Base-by-base conservation (phyloP, 1,284 basidiomycete genomes). In the Naganishia liquefaciens region DNA sequence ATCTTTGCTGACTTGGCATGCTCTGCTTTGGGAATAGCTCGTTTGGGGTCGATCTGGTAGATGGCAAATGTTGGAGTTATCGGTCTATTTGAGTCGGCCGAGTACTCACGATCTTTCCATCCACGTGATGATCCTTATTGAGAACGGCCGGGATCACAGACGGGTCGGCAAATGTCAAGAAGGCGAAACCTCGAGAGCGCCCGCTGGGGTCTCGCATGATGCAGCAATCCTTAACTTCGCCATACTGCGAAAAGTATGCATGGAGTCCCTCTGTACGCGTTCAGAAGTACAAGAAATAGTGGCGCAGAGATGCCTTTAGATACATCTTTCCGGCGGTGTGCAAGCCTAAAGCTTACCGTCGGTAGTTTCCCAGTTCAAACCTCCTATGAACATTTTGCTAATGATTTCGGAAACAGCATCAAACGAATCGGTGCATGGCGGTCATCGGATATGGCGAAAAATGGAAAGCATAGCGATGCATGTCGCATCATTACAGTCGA, bases 311-410 rank as follows among this genome's bases (percentile, higher is more conserved):
- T 30, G 27, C 21, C 25, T 53, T 25, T n/a, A n/a, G 47, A 50
- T n/a, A 62, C 19, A 44, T 33, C 44, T 53, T 39, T 25, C 40
- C 28, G 33, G 52, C 53, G 37, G 66, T 58, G 40, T 28, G 58
- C 51, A 50, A 33, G 54, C 54, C 13, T 40, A 43, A 43, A 27
- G 76, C 80, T 73, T 65, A 84, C 93, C 92, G 82, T 96, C 93
- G 74, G 90, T 93, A 70, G 93, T 96, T 79, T 96, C 93, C 93
- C 93, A 96, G 81, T 95, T 94, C 65, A 96, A 83, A 70, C 93
- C 93, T 70, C 93, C 93, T 74, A 96, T 90, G 77, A 96, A 96
- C 92, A 94, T 96, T 84, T 97, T 97, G 80, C 93, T 95, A 27
- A 37, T 37, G 43, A 27, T 49, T 39, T 13, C 15, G 17, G 19